Conservation (phyloP, 768 basidiomycete genomes). For the Lenzites betulinus region DNA sequence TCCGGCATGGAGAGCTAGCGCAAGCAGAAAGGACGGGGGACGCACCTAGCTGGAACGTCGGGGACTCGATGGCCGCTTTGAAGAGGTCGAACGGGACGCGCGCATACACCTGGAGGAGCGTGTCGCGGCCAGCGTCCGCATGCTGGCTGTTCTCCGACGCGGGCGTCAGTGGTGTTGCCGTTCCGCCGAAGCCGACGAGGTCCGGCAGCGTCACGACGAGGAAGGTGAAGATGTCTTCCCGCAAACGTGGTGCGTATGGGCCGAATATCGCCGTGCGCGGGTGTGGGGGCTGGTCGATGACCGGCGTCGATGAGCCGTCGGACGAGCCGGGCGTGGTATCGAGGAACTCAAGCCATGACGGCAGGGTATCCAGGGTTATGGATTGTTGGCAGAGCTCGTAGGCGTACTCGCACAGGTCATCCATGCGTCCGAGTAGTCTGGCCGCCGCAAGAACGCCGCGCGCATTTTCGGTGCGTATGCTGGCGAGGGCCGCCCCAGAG, state of each 20-base stretch:
- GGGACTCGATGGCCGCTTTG: constrained; percentile 79
- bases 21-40: too few species aligned
- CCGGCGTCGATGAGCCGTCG: constrained; percentile 54
- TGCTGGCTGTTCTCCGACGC: constrained; percentile 33
- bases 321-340: constrained; percentile 51
- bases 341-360: constrained; percentile 77
- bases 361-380: constrained; percentile 73
- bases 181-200: constrained; percentile 49
- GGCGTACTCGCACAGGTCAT: constrained; percentile 77
- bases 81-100: constrained; percentile 87
- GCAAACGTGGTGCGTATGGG: constrained; percentile 71
- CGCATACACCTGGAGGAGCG: constrained; percentile 73
- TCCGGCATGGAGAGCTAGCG: too few species aligned
- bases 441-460: constrained; percentile 85
- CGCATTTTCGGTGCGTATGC: constrained; percentile 77
- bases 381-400: constrained; percentile 78
- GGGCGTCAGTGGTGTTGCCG: constrained; percentile 37
- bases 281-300: constrained; percentile 28
- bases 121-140: constrained; percentile 58
- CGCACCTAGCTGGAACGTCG: constrained; percentile 80
- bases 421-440: constrained; percentile 84
- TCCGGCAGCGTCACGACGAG: constrained; percentile 74
- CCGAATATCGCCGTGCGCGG: constrained; percentile 66
- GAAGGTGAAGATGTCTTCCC: constrained; percentile 79
- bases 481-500: constrained; percentile 67